A percentile compares a stretch with the other conserved stretches of the same genome.
phyloP scores from a whole-genome alignment of 352 stramenopile species.

The Phytopythium boreale region DNA sequence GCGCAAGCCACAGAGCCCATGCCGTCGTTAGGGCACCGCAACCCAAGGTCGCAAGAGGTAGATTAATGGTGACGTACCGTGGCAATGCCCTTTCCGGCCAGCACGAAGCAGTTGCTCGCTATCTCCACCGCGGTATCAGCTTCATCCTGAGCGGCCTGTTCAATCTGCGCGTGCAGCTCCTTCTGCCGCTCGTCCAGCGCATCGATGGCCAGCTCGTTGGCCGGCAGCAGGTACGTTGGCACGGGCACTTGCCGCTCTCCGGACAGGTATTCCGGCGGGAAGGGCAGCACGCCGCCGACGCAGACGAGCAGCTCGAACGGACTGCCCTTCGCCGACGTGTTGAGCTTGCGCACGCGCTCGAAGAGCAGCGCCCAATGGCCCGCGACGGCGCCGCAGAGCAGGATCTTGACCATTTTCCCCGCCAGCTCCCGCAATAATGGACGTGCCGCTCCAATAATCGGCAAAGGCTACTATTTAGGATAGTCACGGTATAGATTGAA shows the following conservation, averaged over 20 bases:
- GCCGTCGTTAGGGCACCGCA: background rate
- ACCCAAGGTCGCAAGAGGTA: no score
- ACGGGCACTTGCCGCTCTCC: slow-evolving; percentile 38
- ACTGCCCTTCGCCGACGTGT: slow-evolving; percentile 43
- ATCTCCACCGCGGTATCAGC: slow-evolving; percentile 29
- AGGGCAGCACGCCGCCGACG: slow-evolving; percentile 50
- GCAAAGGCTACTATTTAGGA: no score
- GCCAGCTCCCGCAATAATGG: no score
- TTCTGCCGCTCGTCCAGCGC: slow-evolving; percentile 29
- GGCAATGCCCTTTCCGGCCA: slow-evolving; percentile 42
- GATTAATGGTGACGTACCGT: slow-evolving; percentile 17
- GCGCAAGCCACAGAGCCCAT: no score
- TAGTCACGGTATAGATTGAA: no score
- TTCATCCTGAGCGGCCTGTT: slow-evolving; percentile 5
- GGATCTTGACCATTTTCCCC: slow-evolving; percentile 59
- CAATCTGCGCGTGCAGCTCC: slow-evolving; percentile 38
- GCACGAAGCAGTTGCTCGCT: slow-evolving; percentile 43
- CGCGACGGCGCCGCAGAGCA: slow-evolving; percentile 69
- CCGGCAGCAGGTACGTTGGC: slow-evolving; percentile 60
- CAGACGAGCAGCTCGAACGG: slow-evolving; percentile 65
- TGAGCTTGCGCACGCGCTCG: slow-evolving; percentile 69
- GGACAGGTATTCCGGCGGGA: slow-evolving; percentile 43
- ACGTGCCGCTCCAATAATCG: no score
- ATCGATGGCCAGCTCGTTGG: slow-evolving; percentile 19
- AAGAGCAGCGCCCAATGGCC: slow-evolving; percentile 63